Conservation (phyloP, 2,329 filamentous ascomycete genomes). For the Alternaria sp. region DNA sequence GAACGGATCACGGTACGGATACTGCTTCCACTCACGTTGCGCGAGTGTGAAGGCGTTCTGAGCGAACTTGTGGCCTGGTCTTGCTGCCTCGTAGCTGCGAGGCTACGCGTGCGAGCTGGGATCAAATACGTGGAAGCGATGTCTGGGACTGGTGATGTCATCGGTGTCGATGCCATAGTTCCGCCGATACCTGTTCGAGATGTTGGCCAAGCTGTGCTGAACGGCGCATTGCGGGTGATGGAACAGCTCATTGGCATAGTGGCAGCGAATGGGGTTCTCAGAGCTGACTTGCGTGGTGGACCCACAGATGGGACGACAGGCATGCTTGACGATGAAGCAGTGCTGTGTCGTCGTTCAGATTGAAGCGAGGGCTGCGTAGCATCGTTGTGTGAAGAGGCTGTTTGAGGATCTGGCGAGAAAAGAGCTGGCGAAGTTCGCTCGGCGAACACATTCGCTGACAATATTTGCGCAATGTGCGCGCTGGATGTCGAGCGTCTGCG, state of each 20-base stretch:
- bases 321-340: conserved; percentile 23
- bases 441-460: not conserved
- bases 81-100: not conserved
- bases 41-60: not conserved
- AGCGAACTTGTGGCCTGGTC: not conserved
- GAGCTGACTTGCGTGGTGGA: conserved; percentile 38
- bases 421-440: conserved; percentile 14
- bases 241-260: conserved; percentile 29
- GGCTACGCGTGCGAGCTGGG: not conserved
- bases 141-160: conserved; percentile 27
- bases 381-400: not conserved
- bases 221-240: conserved; percentile 28
- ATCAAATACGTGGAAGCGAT: not conserved
- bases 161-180: conserved; percentile 38
- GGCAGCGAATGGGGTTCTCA: conserved; percentile 25
- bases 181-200: conserved; percentile 35
- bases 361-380: conserved; percentile 10
- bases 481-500: not conserved
- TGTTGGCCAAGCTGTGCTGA: conserved; percentile 17
- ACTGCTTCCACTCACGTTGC: not conserved
- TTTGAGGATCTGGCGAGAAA: conserved; percentile 5
- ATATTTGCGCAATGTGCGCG: not conserved
- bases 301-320: conserved; percentile 42
- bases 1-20: not conserved
- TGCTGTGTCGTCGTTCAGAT: conserved; percentile 25